A percentile compares a stretch with the other conserved stretches of the same genome.
phyloP scores from a whole-genome alignment of 2,329 filamentous ascomycete species.

The Neonectria sp. region DNA sequence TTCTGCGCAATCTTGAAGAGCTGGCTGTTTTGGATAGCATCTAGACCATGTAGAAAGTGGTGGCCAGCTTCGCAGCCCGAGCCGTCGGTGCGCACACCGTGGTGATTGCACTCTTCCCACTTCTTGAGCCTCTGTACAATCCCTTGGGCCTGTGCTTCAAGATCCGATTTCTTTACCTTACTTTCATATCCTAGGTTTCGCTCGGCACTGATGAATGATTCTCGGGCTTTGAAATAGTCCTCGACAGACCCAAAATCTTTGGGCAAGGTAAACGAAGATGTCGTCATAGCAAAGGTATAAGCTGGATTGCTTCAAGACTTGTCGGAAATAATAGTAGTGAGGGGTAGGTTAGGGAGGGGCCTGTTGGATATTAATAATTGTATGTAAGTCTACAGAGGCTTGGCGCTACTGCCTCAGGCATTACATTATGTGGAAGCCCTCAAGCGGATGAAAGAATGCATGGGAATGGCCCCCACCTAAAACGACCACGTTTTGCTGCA shows the following conservation, averaged over 20 bases:
- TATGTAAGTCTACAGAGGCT: background rate
- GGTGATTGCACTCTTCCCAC: background rate
- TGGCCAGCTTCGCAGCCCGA: background rate
- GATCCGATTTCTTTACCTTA: background rate
- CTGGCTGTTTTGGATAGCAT: background rate
- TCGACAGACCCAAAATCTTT: background rate
- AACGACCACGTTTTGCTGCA: too few species aligned
- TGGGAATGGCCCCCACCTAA: too few species aligned
- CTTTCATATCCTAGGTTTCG: background rate
- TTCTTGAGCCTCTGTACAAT: background rate
- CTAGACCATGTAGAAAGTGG: background rate
- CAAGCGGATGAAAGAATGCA: too few species aligned
- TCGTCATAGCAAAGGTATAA: background rate
- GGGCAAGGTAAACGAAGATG: background rate
- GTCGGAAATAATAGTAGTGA: background rate
- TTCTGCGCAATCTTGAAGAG: background rate
- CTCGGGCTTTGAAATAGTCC: background rate
- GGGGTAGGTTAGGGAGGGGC: background rate
- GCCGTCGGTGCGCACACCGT: background rate
- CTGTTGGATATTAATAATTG: background rate
- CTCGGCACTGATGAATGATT: background rate
- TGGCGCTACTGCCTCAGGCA: background rate
- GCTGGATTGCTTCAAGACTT: background rate
- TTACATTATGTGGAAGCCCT: background rate
- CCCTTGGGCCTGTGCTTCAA: background rate